Evolutionary conservation across 2,329 filamentous ascomycete species (phyloP), one percentile per base, ranked within the genome.

Genomic region (Trichophyton rubrum): DNA sequence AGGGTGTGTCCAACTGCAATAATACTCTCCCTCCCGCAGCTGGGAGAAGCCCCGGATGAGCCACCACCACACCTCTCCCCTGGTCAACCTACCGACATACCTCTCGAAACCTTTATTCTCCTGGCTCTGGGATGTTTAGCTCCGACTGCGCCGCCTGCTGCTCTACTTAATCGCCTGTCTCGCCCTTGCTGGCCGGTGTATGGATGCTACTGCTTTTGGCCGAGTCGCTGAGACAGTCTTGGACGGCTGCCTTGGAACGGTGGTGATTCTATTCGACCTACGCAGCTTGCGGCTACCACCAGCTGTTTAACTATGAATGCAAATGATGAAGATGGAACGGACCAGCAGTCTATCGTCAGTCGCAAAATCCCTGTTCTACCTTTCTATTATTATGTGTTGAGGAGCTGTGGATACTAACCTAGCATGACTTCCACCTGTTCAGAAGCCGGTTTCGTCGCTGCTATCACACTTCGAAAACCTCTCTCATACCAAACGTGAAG

Each of bases 381-480:
- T 30, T 22, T 24, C 22, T 47, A 3, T 43, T 35, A 35, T 33
- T 38, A 22, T 43, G n/a, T 51, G 59, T 41, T 20, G 17, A 57
- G 24, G 11, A n/a, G 30, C 17, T 38, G 40, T 64, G 30, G 61
- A 38, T 62, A 58, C 58, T 51, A 63, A 62, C 60, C 60, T 60
- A 61, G 49, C 59, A 35, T 59, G 56, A 6, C 47, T 17, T n/a
- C 6, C 17, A n/a, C 17, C 20, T 63, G 47, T 63, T 57, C 64
- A 77, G 74, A 75, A 72, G 69, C 76, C 77, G 3, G 77, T 79
- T 3, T 79, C 77, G 20, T 78, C 77, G 33, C 69, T 79, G 20
- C 69, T 76, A 53, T 78, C 77, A 33, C 76, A 78, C 63, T 79
- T 79, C 60, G 77, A 79, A 62, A 74, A 74, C 30, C 72, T 79